Percentiles rank a stretch among this genome's conserved stretches.
Evolutionary conservation across 768 basidiomycete genomes (phyloP).

Genomic region (Phlebiopsis gigantea): DNA sequence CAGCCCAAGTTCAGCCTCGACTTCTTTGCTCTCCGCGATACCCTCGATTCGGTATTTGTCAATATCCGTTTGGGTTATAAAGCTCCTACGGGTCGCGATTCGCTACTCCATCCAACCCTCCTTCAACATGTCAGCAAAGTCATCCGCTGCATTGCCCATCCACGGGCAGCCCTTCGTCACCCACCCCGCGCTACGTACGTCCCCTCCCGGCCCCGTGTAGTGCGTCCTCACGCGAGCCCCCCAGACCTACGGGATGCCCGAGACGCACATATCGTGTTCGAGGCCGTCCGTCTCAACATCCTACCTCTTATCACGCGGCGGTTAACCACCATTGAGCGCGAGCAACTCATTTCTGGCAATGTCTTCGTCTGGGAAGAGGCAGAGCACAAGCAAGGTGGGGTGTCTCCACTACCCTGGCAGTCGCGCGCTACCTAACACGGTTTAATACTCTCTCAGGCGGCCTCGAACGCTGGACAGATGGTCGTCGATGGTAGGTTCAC

Average conservation of each 20-base stretch:
- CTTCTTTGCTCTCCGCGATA: conserved; percentile 12
- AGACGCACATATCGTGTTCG: conserved; percentile 71
- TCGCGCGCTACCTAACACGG: no score
- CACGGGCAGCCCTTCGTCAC: conserved; percentile 16
- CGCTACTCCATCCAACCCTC: neutral
- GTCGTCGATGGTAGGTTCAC: conserved; percentile 58
- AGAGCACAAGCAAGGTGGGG: conserved; percentile 47
- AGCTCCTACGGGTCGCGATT: neutral
- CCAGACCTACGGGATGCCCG: conserved; percentile 75
- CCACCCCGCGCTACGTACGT: conserved; percentile 28
- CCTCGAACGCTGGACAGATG: conserved; percentile 77
- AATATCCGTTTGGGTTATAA: conserved; percentile 13
- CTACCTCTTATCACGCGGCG: conserved; percentile 69
- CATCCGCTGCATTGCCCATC: neutral
- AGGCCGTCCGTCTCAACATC: conserved; percentile 67
- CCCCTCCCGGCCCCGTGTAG: neutral
- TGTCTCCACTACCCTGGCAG: conserved; percentile 21
- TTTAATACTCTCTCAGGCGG: conserved; percentile 19
- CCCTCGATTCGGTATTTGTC: conserved; percentile 14
- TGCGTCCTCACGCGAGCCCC: conserved; percentile 1
- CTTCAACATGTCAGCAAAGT: conserved; percentile 1
- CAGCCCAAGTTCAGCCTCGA: conserved; percentile 4
- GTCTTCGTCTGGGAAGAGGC: conserved; percentile 87
- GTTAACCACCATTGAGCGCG: conserved; percentile 63
- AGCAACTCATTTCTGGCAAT: conserved; percentile 65